Base-by-base conservation (phyloP, 805 yeast species). In the Teunomyces lycoperdinae region DNA sequence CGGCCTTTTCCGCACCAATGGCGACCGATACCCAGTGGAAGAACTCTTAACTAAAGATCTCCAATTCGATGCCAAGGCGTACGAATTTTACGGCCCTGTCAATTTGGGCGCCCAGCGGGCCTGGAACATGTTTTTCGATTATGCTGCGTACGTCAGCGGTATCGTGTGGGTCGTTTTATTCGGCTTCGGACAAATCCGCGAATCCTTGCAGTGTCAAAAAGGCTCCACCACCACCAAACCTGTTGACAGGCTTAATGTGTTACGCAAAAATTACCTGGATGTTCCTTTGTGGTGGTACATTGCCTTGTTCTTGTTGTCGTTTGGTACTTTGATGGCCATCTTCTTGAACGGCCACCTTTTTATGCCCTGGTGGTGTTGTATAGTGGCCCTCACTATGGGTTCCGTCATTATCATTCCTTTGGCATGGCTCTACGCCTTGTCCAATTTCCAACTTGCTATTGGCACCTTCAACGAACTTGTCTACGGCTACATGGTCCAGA, bases 121-220 rank as follows among this genome's bases (percentile, higher is more conserved):
- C 1, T 73, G 80, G 75, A 74, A 74, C 54, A 75, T 76, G 55
- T 76, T 78, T 46, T 78, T 77, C 52, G 82, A 77, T 52, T 78
- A 75, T 51, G 81, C 81, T 1, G 79, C 81, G 0, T 78, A 77
- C 52, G 57, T 71, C 1, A 71, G 79, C 52, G 81, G 81, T 1
- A 53, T 77, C 4, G 61, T 67, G 0, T 77, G 81, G 80, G 71
- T 77, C 26, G 53, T 66, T 5, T 50, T 66, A 4, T 72, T 72
- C 51, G 74, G 76, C 3, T 71, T 49, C 44, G 62, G 58, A 28
- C 57, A 58, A 42, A 48, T 66, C 31, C 51, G 45, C 24, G 42
- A 36, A 4, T 57, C 68, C 2, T 52, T 60, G 20, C 28, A 43
- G 4, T 56, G 50, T 16, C 42, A 55, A 24, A 48, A 38, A 9